phyloP scores from a whole-genome alignment of 495 filamentous ascomycete genomes.

The Sordaria brevicollis region DNA sequence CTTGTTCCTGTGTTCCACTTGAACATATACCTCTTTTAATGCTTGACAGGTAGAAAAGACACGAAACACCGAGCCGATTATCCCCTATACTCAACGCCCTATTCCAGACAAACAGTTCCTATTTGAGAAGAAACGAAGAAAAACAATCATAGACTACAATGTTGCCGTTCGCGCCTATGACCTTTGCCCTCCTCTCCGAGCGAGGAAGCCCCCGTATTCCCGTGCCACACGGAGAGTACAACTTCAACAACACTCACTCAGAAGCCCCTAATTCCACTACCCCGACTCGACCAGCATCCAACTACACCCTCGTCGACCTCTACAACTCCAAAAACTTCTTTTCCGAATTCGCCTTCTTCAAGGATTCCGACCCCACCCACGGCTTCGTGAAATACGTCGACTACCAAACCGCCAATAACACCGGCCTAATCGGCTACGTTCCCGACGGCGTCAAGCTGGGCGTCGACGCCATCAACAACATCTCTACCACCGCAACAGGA shows the following conservation, averaged over 20 bases:
- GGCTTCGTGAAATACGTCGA: conserved; percentile 61
- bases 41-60: not conserved
- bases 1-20: not conserved
- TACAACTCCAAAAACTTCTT: conserved; percentile 48
- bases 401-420: conserved; percentile 40
- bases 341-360: conserved; percentile 44
- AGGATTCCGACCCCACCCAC: conserved; percentile 50
- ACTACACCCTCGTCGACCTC: conserved; percentile 33
- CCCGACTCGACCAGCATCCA: conserved; percentile 15
- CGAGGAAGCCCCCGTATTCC: not conserved
- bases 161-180: not conserved
- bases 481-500: conserved; percentile 35
- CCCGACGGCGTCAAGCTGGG: conserved; percentile 42
- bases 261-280: conserved; percentile 1
- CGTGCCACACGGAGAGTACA: not conserved
- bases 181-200: not conserved
- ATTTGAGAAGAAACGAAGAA: not conserved
- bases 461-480: conserved; percentile 38
- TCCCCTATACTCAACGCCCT: not conserved
- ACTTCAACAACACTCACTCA: conserved; percentile 3
- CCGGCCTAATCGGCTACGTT: conserved; percentile 47
- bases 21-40: not conserved
- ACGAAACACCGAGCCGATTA: not conserved
- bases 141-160: not conserved
- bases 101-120: not conserved